phyloP scores from a whole-genome alignment of 1,284 basidiomycete species.

The Anthracocystis walkeri region DNA sequence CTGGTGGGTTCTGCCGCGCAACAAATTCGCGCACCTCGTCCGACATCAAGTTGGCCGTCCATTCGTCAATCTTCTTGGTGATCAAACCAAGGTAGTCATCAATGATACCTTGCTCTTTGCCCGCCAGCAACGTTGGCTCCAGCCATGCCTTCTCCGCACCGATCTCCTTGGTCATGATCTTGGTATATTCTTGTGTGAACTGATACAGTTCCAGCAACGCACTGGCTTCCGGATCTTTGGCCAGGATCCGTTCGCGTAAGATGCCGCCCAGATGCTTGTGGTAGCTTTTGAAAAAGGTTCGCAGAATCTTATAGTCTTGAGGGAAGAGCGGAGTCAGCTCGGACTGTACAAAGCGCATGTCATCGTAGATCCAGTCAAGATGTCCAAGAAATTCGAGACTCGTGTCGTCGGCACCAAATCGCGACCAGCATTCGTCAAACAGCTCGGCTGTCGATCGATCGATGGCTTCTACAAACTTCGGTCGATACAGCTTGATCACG shows the following conservation, averaged over 20 bases:
- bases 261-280: constrained; percentile 87
- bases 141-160: constrained; percentile 76
- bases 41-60: constrained; percentile 93
- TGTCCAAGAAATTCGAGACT: constrained; percentile 81
- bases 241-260: constrained; percentile 79
- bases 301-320: constrained; percentile 87
- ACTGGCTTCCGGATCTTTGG: constrained; percentile 83
- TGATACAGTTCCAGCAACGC: constrained; percentile 86
- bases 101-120: constrained; percentile 90
- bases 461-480: constrained; percentile 87
- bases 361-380: constrained; percentile 92
- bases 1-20: constrained; percentile 84
- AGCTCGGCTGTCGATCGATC: constrained; percentile 80
- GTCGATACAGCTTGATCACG: constrained; percentile 93
- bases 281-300: constrained; percentile 87
- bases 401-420: constrained; percentile 74
- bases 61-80: constrained; percentile 95
- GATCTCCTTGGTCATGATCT: constrained; percentile 89
- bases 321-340: constrained; percentile 92
- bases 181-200: constrained; percentile 95
- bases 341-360: constrained; percentile 88
- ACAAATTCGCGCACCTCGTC: constrained; percentile 89
- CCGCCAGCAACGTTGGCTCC: constrained; percentile 81
- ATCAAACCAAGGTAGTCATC: constrained; percentile 96
- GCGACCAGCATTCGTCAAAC: constrained; percentile 79